Evolutionary conservation across 2,329 filamentous ascomycete species (phyloP), one percentile per base, ranked within the genome.

Genomic region (Emmonsiellopsis sp.): DNA sequence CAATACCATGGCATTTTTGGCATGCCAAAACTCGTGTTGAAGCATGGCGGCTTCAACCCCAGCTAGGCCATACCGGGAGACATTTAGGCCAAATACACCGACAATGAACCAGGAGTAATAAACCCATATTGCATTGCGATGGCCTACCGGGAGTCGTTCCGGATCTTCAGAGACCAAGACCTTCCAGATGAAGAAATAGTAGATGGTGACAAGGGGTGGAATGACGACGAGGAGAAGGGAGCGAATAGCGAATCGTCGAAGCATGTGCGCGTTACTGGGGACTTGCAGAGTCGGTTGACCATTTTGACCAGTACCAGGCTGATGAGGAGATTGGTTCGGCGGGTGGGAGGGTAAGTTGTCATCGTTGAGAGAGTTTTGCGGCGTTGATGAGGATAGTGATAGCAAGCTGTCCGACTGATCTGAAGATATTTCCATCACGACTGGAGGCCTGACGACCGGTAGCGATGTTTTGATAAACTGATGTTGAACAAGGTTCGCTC

Each of bases 71-170:
- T 54, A 37, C 39, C 39, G 44, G 33, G 53, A 54, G n/a, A 21
- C 11, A 5, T 37, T 42, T 5, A 54, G 40, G 13, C 53, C 53
- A 46, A 54, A 54, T 11, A 54, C 53, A 39, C 53, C 53, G 31
- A 54, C 17, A n/a, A 54, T 17, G 47, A 51, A 54, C 53, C 53
- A 54, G 9, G 53, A 54, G 32, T 54, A 54, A 14, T 37, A 54
- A 8, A 54, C 37, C 39, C 47, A 51, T 33, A 11, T 42, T n/a
- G 27, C 53, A 21, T 50, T 50, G 13, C 37, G 40, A 21, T 45
- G 47, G 37, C 53, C 53, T 36, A 43, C 51, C 4, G 27, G 43
- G 11, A 44, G 10, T 17, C 10, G 10, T 27, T 44, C 42, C 8
- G 42, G 42, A 17, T 44, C 42, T 14, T 44, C 42, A 27, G 42